Conservation (phyloP, 116 monocot species). For the Papilionanthe hybrid region DNA sequence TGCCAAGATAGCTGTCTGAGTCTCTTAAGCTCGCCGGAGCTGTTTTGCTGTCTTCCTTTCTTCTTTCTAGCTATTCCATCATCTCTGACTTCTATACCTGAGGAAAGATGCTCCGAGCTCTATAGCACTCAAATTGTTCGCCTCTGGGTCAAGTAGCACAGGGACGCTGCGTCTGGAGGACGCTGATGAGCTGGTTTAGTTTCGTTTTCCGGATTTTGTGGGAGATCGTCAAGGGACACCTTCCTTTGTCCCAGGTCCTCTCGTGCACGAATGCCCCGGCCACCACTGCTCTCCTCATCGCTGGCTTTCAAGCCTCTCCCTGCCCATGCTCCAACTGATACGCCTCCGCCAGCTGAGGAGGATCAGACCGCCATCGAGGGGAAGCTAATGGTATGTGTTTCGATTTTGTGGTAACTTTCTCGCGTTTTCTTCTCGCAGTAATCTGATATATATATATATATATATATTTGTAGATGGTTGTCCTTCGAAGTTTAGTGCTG, state of each 20-base stretch:
- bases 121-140: constrained; percentile 25
- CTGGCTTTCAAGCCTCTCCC: constrained; percentile 31
- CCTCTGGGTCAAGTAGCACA: constrained; percentile 10
- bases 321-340: constrained; percentile 15
- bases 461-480: neutral
- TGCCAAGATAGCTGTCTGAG: too few relatives aligned
- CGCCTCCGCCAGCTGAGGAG: constrained; percentile 13
- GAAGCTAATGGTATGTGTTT: constrained; percentile 26
- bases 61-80: neutral
- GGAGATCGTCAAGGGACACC: constrained; percentile 43
- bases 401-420: neutral
- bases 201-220: constrained; percentile 33
- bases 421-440: neutral
- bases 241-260: constrained; percentile 34
- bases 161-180: constrained; percentile 25
- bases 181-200: constrained; percentile 34
- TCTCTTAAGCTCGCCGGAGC: neutral
- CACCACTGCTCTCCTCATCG: constrained; percentile 23
- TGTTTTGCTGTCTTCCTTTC: neutral
- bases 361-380: constrained; percentile 6
- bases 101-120: constrained; percentile 2
- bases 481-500: neutral
- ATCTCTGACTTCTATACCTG: neutral
- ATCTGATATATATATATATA: neutral
- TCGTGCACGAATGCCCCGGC: constrained; percentile 36